Conservation (phyloP, 208 protist genomes). For the Leishmania guyanensis region DNA sequence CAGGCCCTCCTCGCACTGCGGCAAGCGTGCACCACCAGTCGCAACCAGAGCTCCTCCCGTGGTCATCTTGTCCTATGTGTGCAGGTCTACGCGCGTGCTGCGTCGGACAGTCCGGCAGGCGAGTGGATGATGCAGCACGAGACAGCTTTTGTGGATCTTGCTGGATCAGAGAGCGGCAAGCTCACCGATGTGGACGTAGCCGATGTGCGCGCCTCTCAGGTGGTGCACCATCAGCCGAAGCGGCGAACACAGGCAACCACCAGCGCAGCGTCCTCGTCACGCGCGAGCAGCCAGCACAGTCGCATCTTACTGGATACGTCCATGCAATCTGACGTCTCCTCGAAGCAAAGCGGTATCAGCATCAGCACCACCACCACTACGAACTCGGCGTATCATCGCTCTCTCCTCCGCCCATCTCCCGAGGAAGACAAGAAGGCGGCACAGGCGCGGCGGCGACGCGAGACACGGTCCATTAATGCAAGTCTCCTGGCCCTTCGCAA, state of each 20-base stretch:
- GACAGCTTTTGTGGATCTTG: conserved; percentile 66
- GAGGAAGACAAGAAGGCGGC: conserved; percentile 25
- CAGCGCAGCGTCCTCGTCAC: conserved; percentile 4
- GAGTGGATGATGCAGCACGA: conserved; percentile 33
- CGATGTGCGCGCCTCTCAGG: not conserved
- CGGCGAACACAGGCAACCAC: not conserved
- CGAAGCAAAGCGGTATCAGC: conserved; percentile 11
- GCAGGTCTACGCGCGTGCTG: conserved; percentile 23
- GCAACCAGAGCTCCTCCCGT: conserved; percentile 58
- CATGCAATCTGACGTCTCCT: conserved; percentile 5
- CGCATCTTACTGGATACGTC: conserved; percentile 12
- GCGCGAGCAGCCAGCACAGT: conserved; percentile 29
- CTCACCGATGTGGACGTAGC: conserved; percentile 21
- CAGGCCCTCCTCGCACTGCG: conserved; percentile 41
- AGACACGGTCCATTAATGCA: conserved; percentile 78
- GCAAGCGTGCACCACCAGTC: conserved; percentile 41
- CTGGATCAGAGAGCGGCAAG: conserved; percentile 58
- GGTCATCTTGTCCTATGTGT: conserved; percentile 50
- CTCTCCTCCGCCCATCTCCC: conserved; percentile 20
- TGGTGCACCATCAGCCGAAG: not conserved
- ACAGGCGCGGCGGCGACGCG: conserved; percentile 34
- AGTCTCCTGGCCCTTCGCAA: conserved; percentile 83
- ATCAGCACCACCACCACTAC: conserved; percentile 6
- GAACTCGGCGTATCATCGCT: conserved; percentile 7
- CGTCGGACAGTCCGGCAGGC: not conserved